phyloP scores from a whole-genome alignment of 371 early-diverging fungal genomes.

The Chytridium lagenaria region DNA sequence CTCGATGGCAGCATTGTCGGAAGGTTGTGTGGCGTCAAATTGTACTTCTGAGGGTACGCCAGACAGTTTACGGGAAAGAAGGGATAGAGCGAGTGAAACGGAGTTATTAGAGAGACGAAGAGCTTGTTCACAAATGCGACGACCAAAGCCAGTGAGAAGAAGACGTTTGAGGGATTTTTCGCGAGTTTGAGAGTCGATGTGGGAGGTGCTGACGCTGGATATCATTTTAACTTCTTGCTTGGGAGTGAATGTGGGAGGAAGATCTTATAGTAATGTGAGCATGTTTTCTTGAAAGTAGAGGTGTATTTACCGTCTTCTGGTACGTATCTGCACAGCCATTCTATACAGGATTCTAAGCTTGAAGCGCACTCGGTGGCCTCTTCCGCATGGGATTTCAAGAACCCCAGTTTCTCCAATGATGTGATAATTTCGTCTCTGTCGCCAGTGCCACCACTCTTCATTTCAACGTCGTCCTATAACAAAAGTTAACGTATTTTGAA shows the following conservation, averaged over 20 bases:
- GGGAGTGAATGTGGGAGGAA: slow-evolving; percentile 68
- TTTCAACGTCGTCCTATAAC: too few relatives aligned
- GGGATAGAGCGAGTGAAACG: slow-evolving; percentile 63
- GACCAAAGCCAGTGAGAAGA: slow-evolving; percentile 66
- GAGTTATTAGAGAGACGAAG: slow-evolving; percentile 53
- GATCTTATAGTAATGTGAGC: slow-evolving; percentile 45
- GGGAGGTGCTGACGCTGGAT: slow-evolving; percentile 53
- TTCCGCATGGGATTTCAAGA: slow-evolving; percentile 71
- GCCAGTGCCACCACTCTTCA: too few relatives aligned
- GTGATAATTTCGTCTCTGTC: too few relatives aligned
- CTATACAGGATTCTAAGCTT: slow-evolving; percentile 66
- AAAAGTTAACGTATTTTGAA: background rate
- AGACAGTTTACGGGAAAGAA: slow-evolving; percentile 31
- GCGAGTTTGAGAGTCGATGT: slow-evolving; percentile 60
- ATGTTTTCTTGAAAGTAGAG: background rate
- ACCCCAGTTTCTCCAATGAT: slow-evolving; percentile 71
- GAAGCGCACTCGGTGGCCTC: slow-evolving; percentile 73
- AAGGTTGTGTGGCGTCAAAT: background rate
- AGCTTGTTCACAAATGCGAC: slow-evolving; percentile 56
- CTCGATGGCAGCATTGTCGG: slow-evolving; percentile 30
- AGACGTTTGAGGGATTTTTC: slow-evolving; percentile 72
- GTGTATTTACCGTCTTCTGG: slow-evolving; percentile 70
- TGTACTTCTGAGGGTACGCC: slow-evolving; percentile 49
- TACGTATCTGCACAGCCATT: slow-evolving; percentile 91
- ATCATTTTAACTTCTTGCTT: slow-evolving; percentile 58